Evolutionary conservation across 2,329 filamentous ascomycete genomes (phyloP).

Genomic region (Tolypocladium album): DNA sequence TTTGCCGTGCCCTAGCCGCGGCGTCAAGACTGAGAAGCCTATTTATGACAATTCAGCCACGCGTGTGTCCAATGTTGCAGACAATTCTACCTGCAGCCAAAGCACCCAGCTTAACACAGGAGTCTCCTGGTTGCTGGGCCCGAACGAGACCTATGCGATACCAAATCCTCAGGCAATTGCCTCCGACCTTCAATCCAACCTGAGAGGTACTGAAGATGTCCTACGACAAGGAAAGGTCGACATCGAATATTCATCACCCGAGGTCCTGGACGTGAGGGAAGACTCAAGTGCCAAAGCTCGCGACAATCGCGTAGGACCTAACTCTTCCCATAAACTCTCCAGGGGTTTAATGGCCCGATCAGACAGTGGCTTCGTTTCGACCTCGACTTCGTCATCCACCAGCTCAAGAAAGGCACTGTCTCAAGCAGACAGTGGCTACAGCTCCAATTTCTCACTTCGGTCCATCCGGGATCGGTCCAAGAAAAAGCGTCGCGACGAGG

Average conservation of each 20-base stretch:
- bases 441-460: slow-evolving; percentile 46
- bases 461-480: slow-evolving; percentile 33
- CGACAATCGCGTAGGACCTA: slow-evolving; percentile 1
- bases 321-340: slow-evolving; percentile 1
- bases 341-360: slow-evolving; percentile 14
- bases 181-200: neutral
- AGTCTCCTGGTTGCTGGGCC: neutral
- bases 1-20: no score
- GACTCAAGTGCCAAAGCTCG: slow-evolving; percentile 33
- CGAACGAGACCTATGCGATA: neutral
- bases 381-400: slow-evolving; percentile 32
- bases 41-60: no score
- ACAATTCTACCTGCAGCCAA: neutral
- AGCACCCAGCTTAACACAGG: neutral
- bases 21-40: neutral
- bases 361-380: slow-evolving; percentile 41
- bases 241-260: slow-evolving; percentile 14
- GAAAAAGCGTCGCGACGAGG: slow-evolving; percentile 10
- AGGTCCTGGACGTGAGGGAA: slow-evolving; percentile 28
- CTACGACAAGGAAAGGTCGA: neutral
- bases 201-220: no score
- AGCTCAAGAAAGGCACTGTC: slow-evolving; percentile 33
- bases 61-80: neutral
- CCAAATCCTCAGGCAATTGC: neutral
- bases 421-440: slow-evolving; percentile 52